phyloP scores from a whole-genome alignment of 192 early-diverging fungal genomes.

The Backusella macrospora region DNA sequence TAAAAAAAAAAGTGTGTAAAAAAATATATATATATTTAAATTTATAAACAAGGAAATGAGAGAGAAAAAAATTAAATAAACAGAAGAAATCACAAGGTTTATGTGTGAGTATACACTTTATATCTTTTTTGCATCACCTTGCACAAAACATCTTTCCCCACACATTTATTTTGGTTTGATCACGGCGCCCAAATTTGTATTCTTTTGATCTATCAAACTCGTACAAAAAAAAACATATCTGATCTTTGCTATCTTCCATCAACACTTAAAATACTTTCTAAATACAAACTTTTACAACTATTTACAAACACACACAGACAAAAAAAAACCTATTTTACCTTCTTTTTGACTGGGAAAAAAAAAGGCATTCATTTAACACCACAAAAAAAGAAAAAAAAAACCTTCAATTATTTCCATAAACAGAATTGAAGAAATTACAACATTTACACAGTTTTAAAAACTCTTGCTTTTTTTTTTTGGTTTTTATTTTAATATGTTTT shows the following conservation, averaged over 20 bases:
- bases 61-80: not conserved
- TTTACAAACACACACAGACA: not conserved
- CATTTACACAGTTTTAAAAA: not conserved
- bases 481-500: not conserved
- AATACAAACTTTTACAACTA: too few species aligned
- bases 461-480: not conserved
- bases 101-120: not conserved
- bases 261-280: too few species aligned
- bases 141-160: not conserved
- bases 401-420: too few species aligned
- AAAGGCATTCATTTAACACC: too few species aligned
- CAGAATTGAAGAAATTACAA: too few species aligned
- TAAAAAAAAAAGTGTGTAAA: too few species aligned
- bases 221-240: not conserved
- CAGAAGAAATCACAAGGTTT: not conserved
- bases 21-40: too few species aligned
- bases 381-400: too few species aligned
- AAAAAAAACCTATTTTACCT: too few species aligned
- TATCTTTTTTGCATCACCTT: not conserved
- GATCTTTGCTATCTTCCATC: too few species aligned
- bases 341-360: too few species aligned
- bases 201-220: not conserved
- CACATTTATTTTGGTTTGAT: not conserved
- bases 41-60: not conserved
- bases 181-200: not conserved